phyloP scores from a whole-genome alignment of 2,329 filamentous ascomycete species.

The Bertia moriformis region DNA sequence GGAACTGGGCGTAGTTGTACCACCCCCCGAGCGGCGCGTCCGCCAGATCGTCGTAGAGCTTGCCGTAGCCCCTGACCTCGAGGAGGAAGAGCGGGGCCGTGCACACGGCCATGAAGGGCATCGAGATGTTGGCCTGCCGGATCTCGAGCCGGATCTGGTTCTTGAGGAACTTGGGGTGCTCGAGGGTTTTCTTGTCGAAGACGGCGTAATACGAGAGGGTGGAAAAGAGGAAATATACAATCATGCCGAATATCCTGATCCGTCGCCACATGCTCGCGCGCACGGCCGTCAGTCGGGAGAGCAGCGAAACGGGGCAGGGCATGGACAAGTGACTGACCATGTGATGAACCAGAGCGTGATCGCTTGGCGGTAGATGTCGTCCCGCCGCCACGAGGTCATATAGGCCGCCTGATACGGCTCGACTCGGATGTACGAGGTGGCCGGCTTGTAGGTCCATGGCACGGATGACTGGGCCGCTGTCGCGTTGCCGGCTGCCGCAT shows the following conservation, averaged over 20 bases:
- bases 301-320: slow-evolving; percentile 2
- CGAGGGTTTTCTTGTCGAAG: slow-evolving; percentile 78
- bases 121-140: slow-evolving; percentile 56
- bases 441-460: slow-evolving; percentile 56
- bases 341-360: slow-evolving; percentile 70
- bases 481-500: slow-evolving; percentile 25
- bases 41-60: slow-evolving; percentile 68
- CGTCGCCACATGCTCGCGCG: neutral
- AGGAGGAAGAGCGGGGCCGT: slow-evolving; percentile 72
- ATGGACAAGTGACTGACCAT: too few species aligned
- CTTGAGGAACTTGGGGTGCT: slow-evolving; percentile 88
- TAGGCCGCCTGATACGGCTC: slow-evolving; percentile 65
- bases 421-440: slow-evolving; percentile 55
- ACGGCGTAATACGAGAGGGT: slow-evolving; percentile 76
- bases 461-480: slow-evolving; percentile 39
- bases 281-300: neutral
- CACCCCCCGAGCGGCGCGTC: slow-evolving; percentile 59
- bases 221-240: slow-evolving; percentile 75
- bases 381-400: slow-evolving; percentile 61
- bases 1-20: slow-evolving; percentile 73
- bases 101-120: slow-evolving; percentile 71
- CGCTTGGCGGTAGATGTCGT: slow-evolving; percentile 63
- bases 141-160: slow-evolving; percentile 85
- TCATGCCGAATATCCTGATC: slow-evolving; percentile 65
- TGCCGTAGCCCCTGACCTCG: slow-evolving; percentile 73